Percentiles rank a stretch among this genome's conserved stretches.
These are phyloP conservation scores for Physcomitrellopsis africana DNA, from an alignment of 225 moss, liverwort and hornwort species.

Conservation along the genomic window DNA sequence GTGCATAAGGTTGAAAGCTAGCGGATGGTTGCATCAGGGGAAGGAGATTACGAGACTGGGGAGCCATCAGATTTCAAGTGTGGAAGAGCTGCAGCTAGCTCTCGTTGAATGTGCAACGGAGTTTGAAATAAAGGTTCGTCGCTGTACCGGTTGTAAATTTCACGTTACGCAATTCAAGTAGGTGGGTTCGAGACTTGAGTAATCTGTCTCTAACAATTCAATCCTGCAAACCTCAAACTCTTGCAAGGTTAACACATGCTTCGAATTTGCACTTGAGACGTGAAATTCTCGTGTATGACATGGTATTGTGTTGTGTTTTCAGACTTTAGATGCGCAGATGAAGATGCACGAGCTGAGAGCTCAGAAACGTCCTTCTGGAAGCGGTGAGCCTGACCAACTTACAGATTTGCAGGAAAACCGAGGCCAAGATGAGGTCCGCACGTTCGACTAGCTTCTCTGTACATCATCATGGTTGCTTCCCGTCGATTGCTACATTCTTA, in stretches of 20 bases:
- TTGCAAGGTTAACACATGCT: conserved; percentile 7
- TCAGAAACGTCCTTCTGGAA: conserved; percentile 29
- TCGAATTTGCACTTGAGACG: background rate
- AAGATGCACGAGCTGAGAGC: conserved; percentile 46
- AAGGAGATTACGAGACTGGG: conserved; percentile 31
- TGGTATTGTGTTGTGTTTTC: conserved; percentile 18
- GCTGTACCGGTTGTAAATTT: background rate
- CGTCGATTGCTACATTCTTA: conserved; percentile 6
- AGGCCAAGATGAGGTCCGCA: conserved; percentile 38
- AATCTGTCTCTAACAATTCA: background rate
- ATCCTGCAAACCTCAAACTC: background rate
- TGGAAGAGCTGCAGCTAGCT: conserved; percentile 59
- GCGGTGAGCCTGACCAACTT: conserved; percentile 23
- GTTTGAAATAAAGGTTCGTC: conserved; percentile 58
- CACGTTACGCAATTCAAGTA: too few relatives aligned
- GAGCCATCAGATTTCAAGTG: conserved; percentile 39
- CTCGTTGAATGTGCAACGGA: conserved; percentile 64
- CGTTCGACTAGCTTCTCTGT: background rate
- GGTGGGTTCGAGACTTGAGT: too few relatives aligned
- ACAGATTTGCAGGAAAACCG: conserved; percentile 17
- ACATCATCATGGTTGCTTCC: background rate
- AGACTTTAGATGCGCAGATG: conserved; percentile 61
- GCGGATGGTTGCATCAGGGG: conserved; percentile 55
- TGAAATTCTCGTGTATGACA: background rate
- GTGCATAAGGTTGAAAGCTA: conserved; percentile 35